Percentiles rank a stretch among this genome's conserved stretches.
phyloP scores from a whole-genome alignment of 139 green algal genomes.

The Pseudopediastrum boryanum region DNA sequence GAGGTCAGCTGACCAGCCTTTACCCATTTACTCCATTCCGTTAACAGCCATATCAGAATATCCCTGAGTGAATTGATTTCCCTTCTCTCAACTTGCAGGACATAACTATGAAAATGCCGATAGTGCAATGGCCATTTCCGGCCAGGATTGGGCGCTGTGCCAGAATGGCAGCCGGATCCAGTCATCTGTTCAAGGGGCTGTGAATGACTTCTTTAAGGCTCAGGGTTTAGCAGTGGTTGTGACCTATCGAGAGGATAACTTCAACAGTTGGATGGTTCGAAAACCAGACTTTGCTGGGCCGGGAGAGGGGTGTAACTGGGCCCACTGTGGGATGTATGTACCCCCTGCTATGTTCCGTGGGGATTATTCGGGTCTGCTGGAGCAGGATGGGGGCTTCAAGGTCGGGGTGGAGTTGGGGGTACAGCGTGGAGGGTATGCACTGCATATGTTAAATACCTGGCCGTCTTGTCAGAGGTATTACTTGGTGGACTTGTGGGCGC shows the following conservation, averaged over 20 bases:
- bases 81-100: too few species aligned
- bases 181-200: constrained; percentile 48
- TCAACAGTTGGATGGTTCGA: not conserved
- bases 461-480: constrained; percentile 4
- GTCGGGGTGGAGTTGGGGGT: constrained; percentile 31
- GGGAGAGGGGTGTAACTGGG: too few species aligned
- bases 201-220: constrained; percentile 48
- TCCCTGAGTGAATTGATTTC: too few species aligned
- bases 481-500: constrained; percentile 29
- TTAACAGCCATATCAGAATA: too few species aligned
- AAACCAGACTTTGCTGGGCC: too few species aligned
- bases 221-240: constrained; percentile 28
- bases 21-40: too few species aligned
- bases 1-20: too few species aligned
- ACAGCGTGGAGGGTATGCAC: constrained; percentile 4
- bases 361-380: not conserved
- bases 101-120: constrained; percentile 41
- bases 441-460: constrained; percentile 18
- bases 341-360: too few species aligned
- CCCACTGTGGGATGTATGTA: too few species aligned
- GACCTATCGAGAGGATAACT: constrained; percentile 8
- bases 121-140: not conserved
- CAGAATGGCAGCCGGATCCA: constrained; percentile 38
- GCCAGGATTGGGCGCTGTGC: constrained; percentile 44
- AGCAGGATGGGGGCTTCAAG: constrained; percentile 14